These are phyloP conservation scores for Aspergillus sclerotioniger DNA, from an alignment of 495 filamentous ascomycete genomes.

Conservation along the genomic window DNA sequence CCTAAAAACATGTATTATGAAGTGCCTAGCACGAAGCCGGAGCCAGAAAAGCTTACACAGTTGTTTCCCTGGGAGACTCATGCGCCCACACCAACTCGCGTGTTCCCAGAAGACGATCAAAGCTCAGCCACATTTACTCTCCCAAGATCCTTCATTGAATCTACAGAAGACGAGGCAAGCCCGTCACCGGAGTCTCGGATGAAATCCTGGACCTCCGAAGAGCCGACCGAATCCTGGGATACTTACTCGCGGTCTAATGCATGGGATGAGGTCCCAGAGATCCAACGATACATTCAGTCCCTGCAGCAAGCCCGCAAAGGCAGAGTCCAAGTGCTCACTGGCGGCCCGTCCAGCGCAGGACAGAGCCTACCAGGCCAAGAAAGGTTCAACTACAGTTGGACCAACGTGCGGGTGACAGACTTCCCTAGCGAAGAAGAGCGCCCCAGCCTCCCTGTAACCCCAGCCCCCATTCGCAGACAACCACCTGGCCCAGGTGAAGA, in stretches of 20 bases:
- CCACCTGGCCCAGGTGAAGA: conserved; percentile 54
- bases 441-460: conserved; percentile 88
- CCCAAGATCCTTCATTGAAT: conserved; percentile 21
- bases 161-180: conserved; percentile 29
- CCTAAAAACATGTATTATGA: conserved; percentile 84
- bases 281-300: conserved; percentile 73
- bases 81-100: conserved; percentile 63
- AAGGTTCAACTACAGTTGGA: conserved; percentile 30
- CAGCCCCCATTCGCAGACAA: conserved; percentile 66
- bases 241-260: conserved; percentile 70
- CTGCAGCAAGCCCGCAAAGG: conserved; percentile 63
- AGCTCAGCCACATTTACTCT: conserved; percentile 10
- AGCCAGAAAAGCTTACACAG: conserved; percentile 55
- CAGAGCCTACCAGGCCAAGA: conserved; percentile 9
- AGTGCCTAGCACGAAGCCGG: conserved; percentile 60
- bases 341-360: conserved; percentile 12
- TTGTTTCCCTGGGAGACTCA: conserved; percentile 86
- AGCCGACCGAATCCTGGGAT: conserved; percentile 57
- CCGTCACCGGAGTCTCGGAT: conserved; percentile 11
- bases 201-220: conserved; percentile 47
- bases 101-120: conserved; percentile 61
- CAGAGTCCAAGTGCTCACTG: conserved; percentile 55
- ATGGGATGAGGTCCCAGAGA: conserved; percentile 84
- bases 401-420: conserved; percentile 70
- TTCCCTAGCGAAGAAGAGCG: conserved; percentile 82